phyloP scores from a whole-genome alignment of 1,284 basidiomycete genomes.

The Sporisorium exsertum region DNA sequence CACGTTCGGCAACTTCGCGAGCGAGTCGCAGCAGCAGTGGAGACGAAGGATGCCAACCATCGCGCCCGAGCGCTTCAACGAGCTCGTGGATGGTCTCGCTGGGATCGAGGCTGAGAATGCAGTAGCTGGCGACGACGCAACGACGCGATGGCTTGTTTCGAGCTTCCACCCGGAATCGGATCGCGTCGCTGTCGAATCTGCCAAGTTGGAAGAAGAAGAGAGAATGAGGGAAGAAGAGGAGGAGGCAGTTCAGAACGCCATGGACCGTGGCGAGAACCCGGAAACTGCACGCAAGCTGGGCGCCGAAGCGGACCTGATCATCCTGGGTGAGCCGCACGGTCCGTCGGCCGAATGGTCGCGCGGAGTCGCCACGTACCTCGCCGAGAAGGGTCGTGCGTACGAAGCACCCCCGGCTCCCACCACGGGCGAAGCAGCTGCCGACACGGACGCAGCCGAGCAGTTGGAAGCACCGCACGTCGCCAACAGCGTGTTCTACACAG shows the following conservation, averaged over 20 bases:
- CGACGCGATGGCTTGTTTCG: slow-evolving; percentile 42
- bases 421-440: slow-evolving; percentile 6
- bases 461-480: slow-evolving; percentile 24
- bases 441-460: slow-evolving; percentile 10
- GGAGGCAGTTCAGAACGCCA: slow-evolving; percentile 59
- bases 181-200: slow-evolving; percentile 46
- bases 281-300: slow-evolving; percentile 61
- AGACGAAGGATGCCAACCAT: slow-evolving; percentile 45
- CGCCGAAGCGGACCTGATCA: slow-evolving; percentile 66
- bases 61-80: slow-evolving; percentile 46
- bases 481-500: slow-evolving; percentile 41
- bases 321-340: slow-evolving; percentile 66
- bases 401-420: slow-evolving; percentile 52
- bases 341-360: slow-evolving; percentile 60
- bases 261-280: slow-evolving; percentile 65
- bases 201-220: slow-evolving; percentile 53
- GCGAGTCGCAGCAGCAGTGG: slow-evolving; percentile 40
- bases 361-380: slow-evolving; percentile 65
- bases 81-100: slow-evolving; percentile 48
- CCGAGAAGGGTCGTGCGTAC: slow-evolving; percentile 61
- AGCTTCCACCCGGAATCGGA: slow-evolving; percentile 47
- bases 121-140: slow-evolving; percentile 9
- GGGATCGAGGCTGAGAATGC: slow-evolving; percentile 17
- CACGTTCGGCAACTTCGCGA: slow-evolving; percentile 41
- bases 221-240: slow-evolving; percentile 55